Conservation (phyloP, 495 filamentous ascomycete species). For the Aspergillus kassunensis region DNA sequence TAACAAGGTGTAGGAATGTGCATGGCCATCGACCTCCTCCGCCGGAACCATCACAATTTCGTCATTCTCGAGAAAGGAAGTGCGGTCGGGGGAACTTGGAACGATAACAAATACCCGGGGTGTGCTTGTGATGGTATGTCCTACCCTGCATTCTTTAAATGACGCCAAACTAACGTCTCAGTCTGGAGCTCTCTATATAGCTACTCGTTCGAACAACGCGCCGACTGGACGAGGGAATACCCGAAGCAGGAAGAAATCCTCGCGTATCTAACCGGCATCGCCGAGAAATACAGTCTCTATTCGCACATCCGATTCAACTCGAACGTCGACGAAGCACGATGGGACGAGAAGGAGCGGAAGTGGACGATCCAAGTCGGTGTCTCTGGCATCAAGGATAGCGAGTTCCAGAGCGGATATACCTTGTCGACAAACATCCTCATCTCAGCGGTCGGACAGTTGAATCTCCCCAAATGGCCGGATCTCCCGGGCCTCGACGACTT, state of each 20-base stretch:
- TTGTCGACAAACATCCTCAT: constrained; percentile 56
- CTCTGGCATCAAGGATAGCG: constrained; percentile 44
- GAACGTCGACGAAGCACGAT: constrained; percentile 46
- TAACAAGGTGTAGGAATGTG: constrained; percentile 39
- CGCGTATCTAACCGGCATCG: constrained; percentile 52
- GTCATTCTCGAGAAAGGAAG: constrained; percentile 53
- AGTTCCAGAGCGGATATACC: constrained; percentile 38
- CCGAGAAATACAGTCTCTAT: constrained; percentile 56
- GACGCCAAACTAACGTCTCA: too few relatives aligned
- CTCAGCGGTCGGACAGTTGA: constrained; percentile 63
- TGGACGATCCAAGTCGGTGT: constrained; percentile 49
- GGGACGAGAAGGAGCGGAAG: constrained; percentile 52
- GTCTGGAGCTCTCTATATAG: constrained; percentile 55
- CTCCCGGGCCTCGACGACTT: constrained; percentile 57
- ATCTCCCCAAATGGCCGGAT: constrained; percentile 53
- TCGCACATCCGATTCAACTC: constrained; percentile 55
- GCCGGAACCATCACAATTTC: constrained; percentile 48
- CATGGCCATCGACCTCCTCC: constrained; percentile 56
- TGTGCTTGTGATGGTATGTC: constrained; percentile 52
- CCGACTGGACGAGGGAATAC: constrained; percentile 61
- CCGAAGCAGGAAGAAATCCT: constrained; percentile 61
- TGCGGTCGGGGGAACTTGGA: constrained; percentile 53
- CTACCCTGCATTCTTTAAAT: not conserved
- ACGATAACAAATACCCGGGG: constrained; percentile 52
- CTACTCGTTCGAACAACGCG: constrained; percentile 63